Evolutionary conservation across 139 green algal species (phyloP).

Genomic region (Tetraselmis striata): DNA sequence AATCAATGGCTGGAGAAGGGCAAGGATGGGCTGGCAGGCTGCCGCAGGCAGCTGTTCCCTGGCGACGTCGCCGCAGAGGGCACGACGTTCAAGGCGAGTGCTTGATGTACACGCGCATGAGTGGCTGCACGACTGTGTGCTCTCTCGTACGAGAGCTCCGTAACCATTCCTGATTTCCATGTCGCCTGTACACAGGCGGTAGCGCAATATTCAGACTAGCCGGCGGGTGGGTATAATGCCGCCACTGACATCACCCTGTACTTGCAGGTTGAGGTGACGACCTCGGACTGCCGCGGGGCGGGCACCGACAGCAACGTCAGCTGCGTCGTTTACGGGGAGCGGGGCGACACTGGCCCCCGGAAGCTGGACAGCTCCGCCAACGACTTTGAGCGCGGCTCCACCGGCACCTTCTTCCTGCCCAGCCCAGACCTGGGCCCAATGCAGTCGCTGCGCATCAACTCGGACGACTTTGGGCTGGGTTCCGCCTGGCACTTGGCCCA

Average conservation of each 20-base stretch:
- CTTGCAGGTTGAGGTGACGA: slow-evolving; percentile 29
- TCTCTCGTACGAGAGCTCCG: too few relatives aligned
- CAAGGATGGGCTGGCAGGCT: not conserved
- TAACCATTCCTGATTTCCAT: too few relatives aligned
- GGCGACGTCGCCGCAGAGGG: not conserved
- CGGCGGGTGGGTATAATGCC: too few relatives aligned
- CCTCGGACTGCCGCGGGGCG: slow-evolving; percentile 30
- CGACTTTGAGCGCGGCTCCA: slow-evolving; percentile 29
- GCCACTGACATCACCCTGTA: too few relatives aligned
- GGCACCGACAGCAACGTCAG: slow-evolving; percentile 29
- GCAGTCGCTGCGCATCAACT: not conserved
- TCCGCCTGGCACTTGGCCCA: slow-evolving; percentile 3
- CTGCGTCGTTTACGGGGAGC: slow-evolving; percentile 37
- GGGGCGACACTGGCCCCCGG: slow-evolving; percentile 40
- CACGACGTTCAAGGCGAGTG: not conserved
- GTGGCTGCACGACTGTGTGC: too few relatives aligned
- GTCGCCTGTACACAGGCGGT: too few relatives aligned
- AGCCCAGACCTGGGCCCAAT: not conserved
- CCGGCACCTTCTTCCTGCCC: not conserved
- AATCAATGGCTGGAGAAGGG: slow-evolving; percentile 42
- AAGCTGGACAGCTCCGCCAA: slow-evolving; percentile 36
- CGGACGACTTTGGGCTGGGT: not conserved
- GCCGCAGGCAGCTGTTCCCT: not conserved
- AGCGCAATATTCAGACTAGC: too few relatives aligned
- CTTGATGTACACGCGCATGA: too few relatives aligned